Evolutionary conservation across 2,329 filamentous ascomycete species (phyloP).

Genomic region (Botrytis porri): DNA sequence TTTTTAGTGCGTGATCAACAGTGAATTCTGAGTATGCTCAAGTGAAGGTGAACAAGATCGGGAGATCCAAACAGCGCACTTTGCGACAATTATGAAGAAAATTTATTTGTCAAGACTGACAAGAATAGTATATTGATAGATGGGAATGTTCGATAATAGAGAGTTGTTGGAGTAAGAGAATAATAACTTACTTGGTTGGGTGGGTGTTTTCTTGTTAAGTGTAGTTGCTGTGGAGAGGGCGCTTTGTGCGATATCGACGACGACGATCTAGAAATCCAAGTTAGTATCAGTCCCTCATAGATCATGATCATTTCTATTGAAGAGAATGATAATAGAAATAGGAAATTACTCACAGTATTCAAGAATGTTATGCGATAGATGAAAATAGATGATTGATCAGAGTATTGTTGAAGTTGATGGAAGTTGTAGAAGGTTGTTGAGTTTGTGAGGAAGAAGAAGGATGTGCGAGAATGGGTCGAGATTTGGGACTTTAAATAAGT

Average conservation of each 20-base stretch:
- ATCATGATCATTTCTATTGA: background rate
- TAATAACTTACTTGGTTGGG: background rate
- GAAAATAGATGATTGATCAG: background rate
- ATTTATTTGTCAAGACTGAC: background rate
- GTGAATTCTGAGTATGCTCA: background rate
- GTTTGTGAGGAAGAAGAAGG: background rate
- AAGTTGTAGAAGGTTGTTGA: slow-evolving; percentile 8
- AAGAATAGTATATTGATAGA: background rate
- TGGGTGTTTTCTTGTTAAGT: background rate
- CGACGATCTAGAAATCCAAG: background rate
- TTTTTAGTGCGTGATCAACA: background rate
- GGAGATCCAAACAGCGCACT: background rate
- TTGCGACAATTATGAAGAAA: background rate
- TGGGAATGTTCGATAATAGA: background rate
- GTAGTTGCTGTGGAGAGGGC: background rate
- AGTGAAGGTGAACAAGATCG: slow-evolving; percentile 16
- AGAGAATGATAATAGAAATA: background rate
- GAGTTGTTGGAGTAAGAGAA: accelerated
- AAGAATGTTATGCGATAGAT: background rate
- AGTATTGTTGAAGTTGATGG: background rate
- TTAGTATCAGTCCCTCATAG: background rate
- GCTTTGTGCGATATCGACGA: background rate
- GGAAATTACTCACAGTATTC: background rate
- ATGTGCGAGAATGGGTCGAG: background rate
- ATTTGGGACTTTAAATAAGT: slow-evolving; percentile 5